These are phyloP conservation scores for Phellopilus nigrolimitatus DNA, from an alignment of 1,284 basidiomycete species.

Conservation along the genomic window DNA sequence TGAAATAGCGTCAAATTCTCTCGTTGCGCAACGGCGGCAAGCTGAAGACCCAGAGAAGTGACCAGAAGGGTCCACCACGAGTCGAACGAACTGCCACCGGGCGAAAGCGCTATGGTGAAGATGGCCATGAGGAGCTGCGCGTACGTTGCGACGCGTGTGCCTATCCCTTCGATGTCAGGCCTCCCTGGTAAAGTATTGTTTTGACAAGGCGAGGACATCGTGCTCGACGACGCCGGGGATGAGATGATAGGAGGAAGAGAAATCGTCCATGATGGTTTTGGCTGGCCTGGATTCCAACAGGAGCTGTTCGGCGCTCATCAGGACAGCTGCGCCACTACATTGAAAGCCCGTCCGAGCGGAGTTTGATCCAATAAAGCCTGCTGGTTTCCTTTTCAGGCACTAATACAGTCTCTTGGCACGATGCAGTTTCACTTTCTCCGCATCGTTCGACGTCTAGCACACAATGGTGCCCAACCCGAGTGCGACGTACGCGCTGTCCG, in stretches of 20 bases:
- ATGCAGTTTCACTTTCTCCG: too few species aligned
- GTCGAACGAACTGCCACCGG: slow-evolving; percentile 16
- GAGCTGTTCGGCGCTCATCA: too few species aligned
- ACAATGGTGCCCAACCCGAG: slow-evolving; percentile 7
- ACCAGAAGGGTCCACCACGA: slow-evolving; percentile 20
- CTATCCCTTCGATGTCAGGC: slow-evolving; percentile 20
- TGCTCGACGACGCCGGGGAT: not conserved
- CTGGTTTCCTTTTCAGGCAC: too few species aligned
- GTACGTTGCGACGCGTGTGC: slow-evolving; percentile 20
- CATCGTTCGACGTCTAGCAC: not conserved
- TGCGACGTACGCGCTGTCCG: slow-evolving; percentile 9
- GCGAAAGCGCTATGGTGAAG: slow-evolving; percentile 18
- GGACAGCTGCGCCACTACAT: too few species aligned
- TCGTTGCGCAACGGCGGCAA: slow-evolving; percentile 18
- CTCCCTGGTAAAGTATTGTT: slow-evolving; percentile 12
- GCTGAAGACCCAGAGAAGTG: slow-evolving; percentile 18
- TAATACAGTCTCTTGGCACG: too few species aligned
- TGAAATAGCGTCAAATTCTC: slow-evolving; percentile 15
- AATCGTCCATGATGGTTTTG: not conserved
- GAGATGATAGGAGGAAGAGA: not conserved
- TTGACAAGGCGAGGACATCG: slow-evolving; percentile 11
- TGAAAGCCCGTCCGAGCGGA: too few species aligned
- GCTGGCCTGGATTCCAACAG: not conserved
- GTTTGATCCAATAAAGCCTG: too few species aligned
- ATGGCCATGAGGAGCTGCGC: slow-evolving; percentile 17